Conservation (phyloP, 306 rosid genomes). For the Psophocarpus tetragonolobus region DNA sequence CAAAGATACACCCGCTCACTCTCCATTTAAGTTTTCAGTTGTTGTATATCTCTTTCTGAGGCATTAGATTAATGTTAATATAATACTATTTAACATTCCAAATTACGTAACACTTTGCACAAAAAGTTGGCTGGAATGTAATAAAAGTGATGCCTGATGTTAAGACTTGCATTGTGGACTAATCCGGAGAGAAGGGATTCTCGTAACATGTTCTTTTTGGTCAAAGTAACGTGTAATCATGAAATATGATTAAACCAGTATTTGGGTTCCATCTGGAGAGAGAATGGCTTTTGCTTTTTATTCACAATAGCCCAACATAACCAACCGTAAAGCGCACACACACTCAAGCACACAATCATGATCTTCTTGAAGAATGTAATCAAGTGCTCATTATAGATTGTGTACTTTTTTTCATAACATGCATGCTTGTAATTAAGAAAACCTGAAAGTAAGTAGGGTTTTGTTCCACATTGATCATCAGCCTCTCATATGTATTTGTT, state of each 20-base stretch:
- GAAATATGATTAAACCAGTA: neutral
- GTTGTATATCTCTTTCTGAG: neutral
- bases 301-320: neutral
- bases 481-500: neutral
- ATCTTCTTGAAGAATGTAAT: neutral
- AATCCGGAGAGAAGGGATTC: neutral
- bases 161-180: neutral
- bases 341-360: neutral
- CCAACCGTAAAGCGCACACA: neutral
- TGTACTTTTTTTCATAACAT: neutral
- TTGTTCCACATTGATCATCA: no score
- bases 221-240: neutral
- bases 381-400: neutral
- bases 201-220: neutral
- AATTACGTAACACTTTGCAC: neutral
- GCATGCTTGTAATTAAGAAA: neutral
- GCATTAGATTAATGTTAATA: neutral
- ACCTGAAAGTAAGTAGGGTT: neutral
- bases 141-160: neutral
- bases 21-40: neutral
- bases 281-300: neutral
- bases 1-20: neutral
- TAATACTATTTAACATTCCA: neutral
- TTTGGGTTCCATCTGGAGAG: neutral
- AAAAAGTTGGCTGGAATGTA: neutral